phyloP scores from a whole-genome alignment of 148 eudicot species.

The Cornus suecica region DNA sequence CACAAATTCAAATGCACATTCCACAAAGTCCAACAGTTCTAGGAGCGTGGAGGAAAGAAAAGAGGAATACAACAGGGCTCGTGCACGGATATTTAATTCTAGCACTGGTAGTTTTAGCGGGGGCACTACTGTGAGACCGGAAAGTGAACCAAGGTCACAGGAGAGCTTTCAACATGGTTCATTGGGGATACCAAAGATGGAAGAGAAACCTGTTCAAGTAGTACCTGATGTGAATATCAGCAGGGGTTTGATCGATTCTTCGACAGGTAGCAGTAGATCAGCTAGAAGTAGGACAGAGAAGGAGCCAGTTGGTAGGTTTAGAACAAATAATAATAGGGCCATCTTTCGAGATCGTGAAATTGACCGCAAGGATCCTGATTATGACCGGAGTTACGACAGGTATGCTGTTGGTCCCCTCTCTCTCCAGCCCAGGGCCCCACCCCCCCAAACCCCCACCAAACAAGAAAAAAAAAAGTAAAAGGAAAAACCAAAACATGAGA shows the following conservation, averaged over 20 bases:
- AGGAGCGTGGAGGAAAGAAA: slow-evolving; percentile 98
- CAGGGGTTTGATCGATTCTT: slow-evolving; percentile 52
- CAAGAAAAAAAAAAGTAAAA: too few relatives aligned
- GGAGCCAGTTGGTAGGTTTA: slow-evolving; percentile 76
- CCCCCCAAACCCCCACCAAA: not conserved
- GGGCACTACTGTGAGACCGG: slow-evolving; percentile 39
- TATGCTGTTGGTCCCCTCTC: slow-evolving; percentile 18
- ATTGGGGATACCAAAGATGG: slow-evolving; percentile 38
- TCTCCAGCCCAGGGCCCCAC: not conserved
- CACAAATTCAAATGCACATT: slow-evolving; percentile 35
- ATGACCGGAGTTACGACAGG: slow-evolving; percentile 94
- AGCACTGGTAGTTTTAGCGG: slow-evolving; percentile 43
- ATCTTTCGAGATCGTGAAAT: slow-evolving; percentile 87
- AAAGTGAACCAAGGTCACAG: slow-evolving; percentile 46
- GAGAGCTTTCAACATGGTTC: slow-evolving; percentile 50
- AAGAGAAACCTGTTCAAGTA: slow-evolving; percentile 43
- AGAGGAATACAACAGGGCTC: slow-evolving; percentile 93
- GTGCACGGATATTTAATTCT: slow-evolving; percentile 77
- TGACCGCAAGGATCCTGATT: slow-evolving; percentile 95
- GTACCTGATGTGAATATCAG: slow-evolving; percentile 49
- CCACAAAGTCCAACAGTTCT: slow-evolving; percentile 43
- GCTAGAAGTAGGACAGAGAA: slow-evolving; percentile 61
- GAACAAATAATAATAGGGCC: slow-evolving; percentile 73
- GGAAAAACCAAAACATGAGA: too few relatives aligned
- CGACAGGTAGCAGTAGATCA: slow-evolving; percentile 67